Base-by-base conservation (phyloP, 2,329 filamentous ascomycete genomes). In the Fusarium sp. region DNA sequence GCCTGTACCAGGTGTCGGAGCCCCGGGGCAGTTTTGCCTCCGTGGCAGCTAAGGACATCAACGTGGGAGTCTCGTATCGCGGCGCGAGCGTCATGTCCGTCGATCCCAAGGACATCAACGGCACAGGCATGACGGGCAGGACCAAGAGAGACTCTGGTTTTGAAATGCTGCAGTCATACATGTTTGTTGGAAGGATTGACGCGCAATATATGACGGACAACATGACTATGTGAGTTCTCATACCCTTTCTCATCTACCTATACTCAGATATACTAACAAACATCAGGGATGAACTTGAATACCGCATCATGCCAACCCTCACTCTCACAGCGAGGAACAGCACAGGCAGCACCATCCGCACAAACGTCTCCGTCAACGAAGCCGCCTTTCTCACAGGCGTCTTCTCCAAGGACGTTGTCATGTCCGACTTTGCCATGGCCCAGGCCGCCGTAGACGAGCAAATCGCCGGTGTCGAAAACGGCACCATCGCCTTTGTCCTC, bases 321-420 rank as follows among this genome's bases (percentile, higher is more conserved):
- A 87, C 86, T 13, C 83, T 93, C 42, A 83, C 84, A 11, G 89
- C 83, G n/a, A 79, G 76, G 36, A 85, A 83, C 66, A 51, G 79
- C 26, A 74, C 76, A 12, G 86, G 85, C 60, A 72, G 79, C 68
- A 74, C 76, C 1, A 80, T 91, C 55, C 83, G 78, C 69, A 89
- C 89, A 45, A 87, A 85, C 31, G 84, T 92, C 46, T 88, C 88
- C 9, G 83, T 85, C 58, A 88, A 89, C 74, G 88, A 91, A 73
- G 89, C 90, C 13, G 83, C 85, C 7, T 93, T 92, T 67, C 83
- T 92, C 35, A 85, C 84, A 12, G 90, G 90, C 47, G 83, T 90
- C 68, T 92, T 92, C 75, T 85, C 88, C 50, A 76, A 82, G 45
- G 78, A 84, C 52, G 78, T 84, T 12, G 74, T 86, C 70, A 74